These are phyloP conservation scores for Metarhizium robertsii DNA, from an alignment of 2,329 filamentous ascomycete genomes.

Conservation along the genomic window DNA sequence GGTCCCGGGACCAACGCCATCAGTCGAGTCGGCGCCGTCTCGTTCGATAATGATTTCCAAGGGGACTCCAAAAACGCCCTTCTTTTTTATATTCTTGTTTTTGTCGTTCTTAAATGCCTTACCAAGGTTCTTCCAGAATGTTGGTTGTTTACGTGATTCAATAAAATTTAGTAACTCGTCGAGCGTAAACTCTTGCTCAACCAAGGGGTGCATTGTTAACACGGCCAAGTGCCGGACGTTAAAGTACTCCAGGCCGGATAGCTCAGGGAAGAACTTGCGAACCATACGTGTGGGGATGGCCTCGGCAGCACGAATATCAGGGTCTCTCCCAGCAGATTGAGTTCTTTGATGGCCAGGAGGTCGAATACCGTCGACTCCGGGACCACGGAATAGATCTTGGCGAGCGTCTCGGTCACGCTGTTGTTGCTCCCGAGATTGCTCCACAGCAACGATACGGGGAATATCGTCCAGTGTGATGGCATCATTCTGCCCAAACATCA, in stretches of 20 bases:
- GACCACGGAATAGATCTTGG: conserved; percentile 57
- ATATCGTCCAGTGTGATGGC: conserved; percentile 94
- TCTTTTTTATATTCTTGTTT: conserved; percentile 72
- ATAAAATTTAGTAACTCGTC: conserved; percentile 90
- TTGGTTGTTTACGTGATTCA: conserved; percentile 78
- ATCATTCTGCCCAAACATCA: conserved; percentile 84
- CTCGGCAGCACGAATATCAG: conserved; percentile 42
- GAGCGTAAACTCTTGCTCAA: conserved; percentile 84
- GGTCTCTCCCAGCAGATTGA: conserved; percentile 44
- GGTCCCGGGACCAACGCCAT: conserved; percentile 86
- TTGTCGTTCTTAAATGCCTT: conserved; percentile 90
- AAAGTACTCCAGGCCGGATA: conserved; percentile 93
- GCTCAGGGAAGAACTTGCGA: conserved; percentile 90
- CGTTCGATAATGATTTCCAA: conserved; percentile 84
- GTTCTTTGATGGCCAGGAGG: conserved; percentile 58
- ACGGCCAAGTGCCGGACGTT: conserved; percentile 94
- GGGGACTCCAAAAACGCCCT: conserved; percentile 85
- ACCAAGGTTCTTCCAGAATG: conserved; percentile 97
- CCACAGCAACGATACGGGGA: conserved; percentile 86
- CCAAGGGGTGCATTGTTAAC: conserved; percentile 83
- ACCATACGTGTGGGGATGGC: conserved; percentile 42
- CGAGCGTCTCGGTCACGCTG: conserved; percentile 43
- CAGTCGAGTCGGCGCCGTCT: conserved; percentile 94
- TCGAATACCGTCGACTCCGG: conserved; percentile 30
- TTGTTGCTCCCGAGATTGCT: conserved; percentile 88